A percentile compares a stretch with the other conserved stretches of the same genome.
phyloP scores from a whole-genome alignment of 2,329 filamentous ascomycete species.

The Claviceps sp. region DNA sequence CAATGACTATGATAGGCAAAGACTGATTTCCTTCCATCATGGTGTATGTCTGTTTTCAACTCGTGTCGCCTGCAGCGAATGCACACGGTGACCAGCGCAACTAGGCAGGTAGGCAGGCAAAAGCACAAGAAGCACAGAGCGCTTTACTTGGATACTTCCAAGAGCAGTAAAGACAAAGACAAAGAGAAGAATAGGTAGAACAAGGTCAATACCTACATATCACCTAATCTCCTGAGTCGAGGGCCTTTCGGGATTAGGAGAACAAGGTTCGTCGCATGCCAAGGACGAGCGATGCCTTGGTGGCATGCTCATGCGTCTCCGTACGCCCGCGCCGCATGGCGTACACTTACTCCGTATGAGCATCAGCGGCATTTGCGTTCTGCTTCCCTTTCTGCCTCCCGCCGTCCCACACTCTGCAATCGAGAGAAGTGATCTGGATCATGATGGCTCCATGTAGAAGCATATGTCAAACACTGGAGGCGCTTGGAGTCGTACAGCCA shows the following conservation, averaged over 20 bases:
- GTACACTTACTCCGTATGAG: neutral
- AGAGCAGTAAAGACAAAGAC: neutral
- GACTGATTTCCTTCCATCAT: too few species aligned
- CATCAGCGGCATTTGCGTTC: neutral
- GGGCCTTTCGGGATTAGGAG: neutral
- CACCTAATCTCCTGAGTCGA: neutral
- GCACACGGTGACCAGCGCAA: too few species aligned
- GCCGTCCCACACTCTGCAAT: neutral
- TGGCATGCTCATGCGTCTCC: neutral
- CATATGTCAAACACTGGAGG: neutral
- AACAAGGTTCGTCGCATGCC: neutral
- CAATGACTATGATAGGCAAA: too few species aligned
- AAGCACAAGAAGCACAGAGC: neutral
- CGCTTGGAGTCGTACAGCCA: neutral
- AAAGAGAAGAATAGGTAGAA: neutral
- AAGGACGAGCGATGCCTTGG: too few species aligned
- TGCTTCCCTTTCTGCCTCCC: neutral
- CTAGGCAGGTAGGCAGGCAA: too few species aligned
- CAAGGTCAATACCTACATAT: neutral
- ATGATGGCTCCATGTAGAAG: neutral
- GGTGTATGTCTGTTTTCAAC: too few species aligned
- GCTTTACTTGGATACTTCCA: neutral
- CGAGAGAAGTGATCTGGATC: neutral
- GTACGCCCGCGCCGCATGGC: neutral
- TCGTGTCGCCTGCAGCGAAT: too few species aligned